These are phyloP conservation scores for Nicotiana rustica DNA, from an alignment of 305 asterid species.

Conservation along the genomic window DNA sequence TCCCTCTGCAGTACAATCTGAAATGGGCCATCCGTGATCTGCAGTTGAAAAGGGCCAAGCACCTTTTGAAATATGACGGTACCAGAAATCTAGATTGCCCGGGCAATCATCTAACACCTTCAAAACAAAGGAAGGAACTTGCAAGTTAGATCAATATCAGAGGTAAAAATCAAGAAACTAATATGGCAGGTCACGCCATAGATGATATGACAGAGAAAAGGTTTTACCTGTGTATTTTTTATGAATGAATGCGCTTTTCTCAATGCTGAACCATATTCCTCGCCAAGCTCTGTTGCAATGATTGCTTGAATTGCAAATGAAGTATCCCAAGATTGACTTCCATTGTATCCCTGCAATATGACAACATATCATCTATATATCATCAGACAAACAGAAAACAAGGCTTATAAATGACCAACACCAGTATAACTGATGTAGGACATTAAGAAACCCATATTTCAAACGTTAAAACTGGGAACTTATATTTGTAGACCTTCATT, in stretches of 20 bases:
- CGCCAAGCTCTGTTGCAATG: conserved; percentile 64
- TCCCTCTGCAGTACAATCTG: conserved; percentile 98
- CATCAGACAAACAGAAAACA: conserved; percentile 21
- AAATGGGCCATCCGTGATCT: conserved; percentile 98
- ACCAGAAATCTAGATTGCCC: conserved; percentile 73
- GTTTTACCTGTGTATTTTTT: conserved; percentile 72
- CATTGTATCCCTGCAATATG: conserved; percentile 85
- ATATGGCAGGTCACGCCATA: conserved; percentile 32
- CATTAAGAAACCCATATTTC: conserved; percentile 17
- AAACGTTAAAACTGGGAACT: background rate
- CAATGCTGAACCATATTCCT: conserved; percentile 72
- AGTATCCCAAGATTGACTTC: conserved; percentile 95
- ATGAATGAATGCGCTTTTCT: conserved; percentile 75
- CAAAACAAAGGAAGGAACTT: conserved; percentile 39
- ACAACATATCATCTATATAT: conserved; percentile 33
- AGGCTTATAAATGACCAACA: background rate
- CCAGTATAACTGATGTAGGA: conserved; percentile 20
- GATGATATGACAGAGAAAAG: conserved; percentile 34
- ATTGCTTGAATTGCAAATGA: conserved; percentile 87
- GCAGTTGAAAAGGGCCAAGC: conserved; percentile 99
- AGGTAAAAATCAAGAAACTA: conserved; percentile 25
- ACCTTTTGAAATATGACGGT: conserved; percentile 95
- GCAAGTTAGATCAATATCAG: conserved; percentile 33
- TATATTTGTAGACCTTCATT: conserved; percentile 77
- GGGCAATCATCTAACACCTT: conserved; percentile 89